A percentile compares a stretch with the other conserved stretches of the same genome.
phyloP scores from a whole-genome alignment of 148 eudicot genomes.

The Rhododendron kiyosumense region DNA sequence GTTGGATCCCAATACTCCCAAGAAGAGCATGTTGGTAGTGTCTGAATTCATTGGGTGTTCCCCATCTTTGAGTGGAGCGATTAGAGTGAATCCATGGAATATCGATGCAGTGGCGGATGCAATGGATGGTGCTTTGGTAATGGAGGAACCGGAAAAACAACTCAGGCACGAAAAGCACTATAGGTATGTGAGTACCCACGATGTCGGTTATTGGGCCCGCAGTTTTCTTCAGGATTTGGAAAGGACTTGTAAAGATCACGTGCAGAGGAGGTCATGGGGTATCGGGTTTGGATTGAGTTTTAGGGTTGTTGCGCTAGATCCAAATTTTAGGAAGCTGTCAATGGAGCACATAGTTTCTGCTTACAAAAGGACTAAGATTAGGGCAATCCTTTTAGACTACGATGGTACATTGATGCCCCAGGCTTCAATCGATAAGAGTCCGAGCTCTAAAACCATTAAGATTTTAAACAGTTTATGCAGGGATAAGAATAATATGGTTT shows the following conservation, averaged over 20 bases:
- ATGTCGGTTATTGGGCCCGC: conserved; percentile 45
- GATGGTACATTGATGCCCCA: conserved; percentile 58
- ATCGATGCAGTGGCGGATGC: conserved; percentile 49
- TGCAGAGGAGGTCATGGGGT: conserved; percentile 38
- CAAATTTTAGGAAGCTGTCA: conserved; percentile 43
- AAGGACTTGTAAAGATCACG: conserved; percentile 46
- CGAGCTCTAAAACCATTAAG: conserved; percentile 25
- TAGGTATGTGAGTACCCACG: conserved; percentile 41
- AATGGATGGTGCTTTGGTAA: conserved; percentile 32
- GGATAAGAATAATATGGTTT: conserved; percentile 41
- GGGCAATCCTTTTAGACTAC: conserved; percentile 46
- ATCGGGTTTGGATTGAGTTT: conserved; percentile 50
- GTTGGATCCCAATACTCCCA: conserved; percentile 20
- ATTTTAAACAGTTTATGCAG: conserved; percentile 36
- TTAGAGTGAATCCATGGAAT: conserved; percentile 50
- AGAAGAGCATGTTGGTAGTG: conserved; percentile 46
- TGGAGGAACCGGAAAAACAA: conserved; percentile 36
- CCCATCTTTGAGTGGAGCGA: conserved; percentile 46
- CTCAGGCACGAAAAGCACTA: conserved; percentile 44
- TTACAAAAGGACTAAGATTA: conserved; percentile 30
- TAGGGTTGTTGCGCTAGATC: conserved; percentile 47
- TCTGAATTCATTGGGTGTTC: conserved; percentile 52
- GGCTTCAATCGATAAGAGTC: conserved; percentile 37
- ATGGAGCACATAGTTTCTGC: conserved; percentile 51
- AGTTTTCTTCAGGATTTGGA: conserved; percentile 45